phyloP scores from a whole-genome alignment of 208 protist genomes.

The Trypanosoma boissoni region DNA sequence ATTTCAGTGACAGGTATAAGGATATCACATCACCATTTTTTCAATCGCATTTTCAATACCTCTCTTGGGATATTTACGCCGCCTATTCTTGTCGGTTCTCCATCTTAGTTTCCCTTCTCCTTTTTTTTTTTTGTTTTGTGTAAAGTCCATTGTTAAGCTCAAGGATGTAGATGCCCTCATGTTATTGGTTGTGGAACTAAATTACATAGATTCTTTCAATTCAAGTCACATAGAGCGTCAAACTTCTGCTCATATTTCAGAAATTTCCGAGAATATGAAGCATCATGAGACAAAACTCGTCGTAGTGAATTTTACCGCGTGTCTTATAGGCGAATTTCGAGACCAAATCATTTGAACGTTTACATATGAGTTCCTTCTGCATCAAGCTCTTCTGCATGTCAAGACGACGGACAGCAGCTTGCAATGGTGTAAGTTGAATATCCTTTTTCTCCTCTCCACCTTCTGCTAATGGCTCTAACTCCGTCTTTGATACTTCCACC shows the following conservation, averaged over 20 bases:
- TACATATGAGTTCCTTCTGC: slow-evolving; percentile 18
- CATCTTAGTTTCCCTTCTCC: too few species aligned
- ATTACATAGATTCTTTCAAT: too few species aligned
- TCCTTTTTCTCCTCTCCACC: background rate
- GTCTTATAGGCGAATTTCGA: slow-evolving; percentile 40
- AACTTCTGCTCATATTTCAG: too few species aligned
- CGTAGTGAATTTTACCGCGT: slow-evolving; percentile 39
- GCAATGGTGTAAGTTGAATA: background rate
- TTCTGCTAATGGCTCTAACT: background rate
- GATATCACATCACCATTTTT: too few species aligned
- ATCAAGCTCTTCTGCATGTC: slow-evolving; percentile 16
- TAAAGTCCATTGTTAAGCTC: too few species aligned
- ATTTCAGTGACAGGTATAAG: too few species aligned
- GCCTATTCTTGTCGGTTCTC: background rate
- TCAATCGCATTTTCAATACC: background rate
- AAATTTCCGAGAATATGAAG: slow-evolving; percentile 48
- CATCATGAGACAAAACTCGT: slow-evolving; percentile 71
- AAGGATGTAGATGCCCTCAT: too few species aligned
- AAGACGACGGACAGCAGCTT: slow-evolving; percentile 17
- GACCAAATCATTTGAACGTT: slow-evolving; percentile 20
- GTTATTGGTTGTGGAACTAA: too few species aligned
- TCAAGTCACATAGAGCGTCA: too few species aligned
- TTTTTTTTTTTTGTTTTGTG: too few species aligned
- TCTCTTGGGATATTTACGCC: background rate
- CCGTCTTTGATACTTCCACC: too few species aligned